phyloP scores from a whole-genome alignment of 352 stramenopile species.

The Pythium sp. region DNA sequence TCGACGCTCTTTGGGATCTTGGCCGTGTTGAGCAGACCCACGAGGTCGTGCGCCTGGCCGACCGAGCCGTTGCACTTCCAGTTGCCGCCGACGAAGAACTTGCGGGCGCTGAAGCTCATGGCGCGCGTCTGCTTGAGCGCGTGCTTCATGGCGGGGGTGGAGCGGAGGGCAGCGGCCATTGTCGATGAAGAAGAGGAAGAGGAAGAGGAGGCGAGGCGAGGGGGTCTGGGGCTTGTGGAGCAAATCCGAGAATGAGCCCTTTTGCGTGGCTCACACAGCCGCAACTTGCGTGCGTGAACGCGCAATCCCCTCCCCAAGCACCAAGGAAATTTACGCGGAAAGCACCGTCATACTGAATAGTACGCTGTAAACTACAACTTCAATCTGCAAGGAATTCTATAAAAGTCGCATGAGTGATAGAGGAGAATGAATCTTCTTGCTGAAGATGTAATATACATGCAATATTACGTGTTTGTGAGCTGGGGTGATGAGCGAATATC shows the following conservation, averaged over 20 bases:
- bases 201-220: slow-evolving; percentile 5
- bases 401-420: neutral
- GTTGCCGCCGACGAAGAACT: slow-evolving; percentile 99
- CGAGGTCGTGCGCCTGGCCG: slow-evolving; percentile 60
- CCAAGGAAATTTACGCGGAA: neutral
- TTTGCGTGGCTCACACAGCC: slow-evolving; percentile 1
- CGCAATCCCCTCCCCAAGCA: slow-evolving; percentile 10
- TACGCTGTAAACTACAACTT: neutral
- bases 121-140: slow-evolving; percentile 45
- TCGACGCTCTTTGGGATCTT: slow-evolving; percentile 85
- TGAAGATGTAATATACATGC: neutral
- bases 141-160: slow-evolving; percentile 24
- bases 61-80: slow-evolving; percentile 97
- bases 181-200: neutral
- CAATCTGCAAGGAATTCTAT: neutral
- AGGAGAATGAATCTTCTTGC: neutral
- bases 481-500: neutral
- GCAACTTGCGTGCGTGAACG: neutral
- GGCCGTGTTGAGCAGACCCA: slow-evolving; percentile 81
- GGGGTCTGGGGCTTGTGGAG: slow-evolving; percentile 28
- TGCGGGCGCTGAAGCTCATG: slow-evolving; percentile 76
- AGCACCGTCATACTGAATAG: neutral
- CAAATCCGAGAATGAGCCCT: slow-evolving; percentile 44
- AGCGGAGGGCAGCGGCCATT: slow-evolving; percentile 23
- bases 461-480: neutral